A percentile compares a stretch with the other conserved stretches of the same genome.
These are phyloP conservation scores for Nicotiana tomentosiformis DNA, from an alignment of 257 asterid genomes.

Conservation along the genomic window DNA sequence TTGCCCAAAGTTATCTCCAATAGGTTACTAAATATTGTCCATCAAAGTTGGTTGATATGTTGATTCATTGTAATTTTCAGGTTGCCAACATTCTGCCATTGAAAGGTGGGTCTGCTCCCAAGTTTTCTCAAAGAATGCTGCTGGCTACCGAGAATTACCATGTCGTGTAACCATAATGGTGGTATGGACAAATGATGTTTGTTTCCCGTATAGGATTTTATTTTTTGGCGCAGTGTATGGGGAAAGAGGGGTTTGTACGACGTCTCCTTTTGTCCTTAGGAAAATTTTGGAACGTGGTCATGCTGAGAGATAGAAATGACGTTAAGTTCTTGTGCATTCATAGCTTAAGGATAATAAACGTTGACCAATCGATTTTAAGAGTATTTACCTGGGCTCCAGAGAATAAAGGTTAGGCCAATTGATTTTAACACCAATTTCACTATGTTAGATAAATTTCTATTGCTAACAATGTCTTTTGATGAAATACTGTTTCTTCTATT, in stretches of 20 bases:
- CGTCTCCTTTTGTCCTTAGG: neutral
- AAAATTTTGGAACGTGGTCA: neutral
- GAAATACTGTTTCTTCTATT: too few relatives aligned
- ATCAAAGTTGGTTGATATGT: neutral
- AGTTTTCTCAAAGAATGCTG: slow-evolving; percentile 51
- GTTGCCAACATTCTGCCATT: slow-evolving; percentile 43
- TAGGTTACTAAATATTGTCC: neutral
- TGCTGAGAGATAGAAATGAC: neutral
- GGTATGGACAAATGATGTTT: neutral
- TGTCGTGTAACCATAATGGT: slow-evolving; percentile 27
- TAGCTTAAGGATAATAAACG: neutral
- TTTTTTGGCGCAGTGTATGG: neutral
- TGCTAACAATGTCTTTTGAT: too few relatives aligned
- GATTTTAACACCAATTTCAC: too few relatives aligned
- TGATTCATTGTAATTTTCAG: slow-evolving; percentile 23
- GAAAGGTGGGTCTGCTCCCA: slow-evolving; percentile 57
- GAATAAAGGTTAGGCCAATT: too few relatives aligned
- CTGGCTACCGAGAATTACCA: slow-evolving; percentile 60
- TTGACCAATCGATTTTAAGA: neutral
- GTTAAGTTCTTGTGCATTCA: neutral
- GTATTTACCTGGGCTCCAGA: too few relatives aligned
- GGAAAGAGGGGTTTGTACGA: neutral
- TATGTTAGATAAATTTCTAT: too few relatives aligned
- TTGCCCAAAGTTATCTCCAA: neutral
- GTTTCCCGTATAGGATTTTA: neutral